Evolutionary conservation across 495 filamentous ascomycete species (phyloP), one percentile per base, ranked within the genome.

Genomic region (Penicillium flavigenum): DNA sequence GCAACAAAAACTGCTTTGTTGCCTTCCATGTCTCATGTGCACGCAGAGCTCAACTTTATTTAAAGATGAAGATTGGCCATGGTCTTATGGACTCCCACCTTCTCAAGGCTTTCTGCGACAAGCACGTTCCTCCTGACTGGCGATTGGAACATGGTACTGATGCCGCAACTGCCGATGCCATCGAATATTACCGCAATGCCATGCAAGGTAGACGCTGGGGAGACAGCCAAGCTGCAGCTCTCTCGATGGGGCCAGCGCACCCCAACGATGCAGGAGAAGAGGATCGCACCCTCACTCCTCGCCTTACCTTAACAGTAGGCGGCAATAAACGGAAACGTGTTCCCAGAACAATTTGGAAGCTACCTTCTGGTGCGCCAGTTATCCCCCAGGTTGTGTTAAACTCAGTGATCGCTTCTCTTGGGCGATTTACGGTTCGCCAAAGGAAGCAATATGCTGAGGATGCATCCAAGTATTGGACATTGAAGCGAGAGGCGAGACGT

Each of bases 1-100:
- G 92, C 54, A 97, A 98, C 74, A 98, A 96, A 70, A 88, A 86
- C 57, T 99, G 94, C 71, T 99, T 92, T 66, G 85, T 91, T 64
- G 94, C 94, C n/a, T 99, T 98, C 73, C 94, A 99, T 71, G 94
- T 98, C 29, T 97, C 93, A 5, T 99, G 94, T 67, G 94, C 93
- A 11, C 85, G 95, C 39, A 81, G 90, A 59, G 89, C 92, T 38
- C 86, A 88, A 58, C 84, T 99, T 0, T 96, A 89, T 69, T 77
- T 99, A 56, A 96, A 93, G 77, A 98, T 97, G 93, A 98, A 97
- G 72, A 90, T 91, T 47, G 87, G 82, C 46, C 89, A 94, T 58
- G 90, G 90, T n/a, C 85, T 88, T 17, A 82, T 94, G 55, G 94
- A 99, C 63, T 86, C 91, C n/a, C 88, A 85, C 59, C 83, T 91